A percentile compares a stretch with the other conserved stretches of the same genome.
Evolutionary conservation across 2,329 filamentous ascomycete species (phyloP).

Genomic region (Chaetomiaceae sp.): DNA sequence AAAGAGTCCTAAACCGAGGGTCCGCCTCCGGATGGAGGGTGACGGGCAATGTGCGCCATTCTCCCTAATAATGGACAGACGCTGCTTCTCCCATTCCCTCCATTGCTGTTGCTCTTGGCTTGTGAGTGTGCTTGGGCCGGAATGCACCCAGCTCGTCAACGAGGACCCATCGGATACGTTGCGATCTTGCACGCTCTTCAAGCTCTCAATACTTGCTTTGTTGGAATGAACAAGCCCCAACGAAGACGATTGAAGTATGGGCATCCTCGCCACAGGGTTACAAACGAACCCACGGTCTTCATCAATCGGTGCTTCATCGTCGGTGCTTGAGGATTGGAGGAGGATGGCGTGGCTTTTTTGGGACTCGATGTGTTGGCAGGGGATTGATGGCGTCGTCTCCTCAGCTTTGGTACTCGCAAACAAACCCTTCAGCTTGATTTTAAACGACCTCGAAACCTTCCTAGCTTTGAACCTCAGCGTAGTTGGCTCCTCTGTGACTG

Average conservation of each 20-base stretch:
- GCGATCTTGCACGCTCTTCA: slow-evolving; percentile 37
- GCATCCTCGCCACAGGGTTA: slow-evolving; percentile 45
- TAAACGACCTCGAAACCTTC: slow-evolving; percentile 59
- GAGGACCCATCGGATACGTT: slow-evolving; percentile 49
- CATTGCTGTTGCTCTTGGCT: slow-evolving; percentile 38
- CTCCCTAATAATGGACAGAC: slow-evolving; percentile 63
- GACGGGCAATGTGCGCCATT: slow-evolving; percentile 43
- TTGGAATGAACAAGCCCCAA: slow-evolving; percentile 48
- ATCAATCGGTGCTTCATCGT: slow-evolving; percentile 12
- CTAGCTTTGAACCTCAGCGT: slow-evolving; percentile 51
- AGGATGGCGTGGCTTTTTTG: slow-evolving; percentile 33
- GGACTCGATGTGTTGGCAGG: slow-evolving; percentile 51
- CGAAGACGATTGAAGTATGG: slow-evolving; percentile 47
- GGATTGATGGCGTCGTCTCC: slow-evolving; percentile 34
- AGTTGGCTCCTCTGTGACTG: slow-evolving; percentile 29
- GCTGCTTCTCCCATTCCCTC: slow-evolving; percentile 49
- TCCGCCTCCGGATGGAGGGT: slow-evolving; percentile 32
- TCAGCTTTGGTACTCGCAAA: slow-evolving; percentile 44
- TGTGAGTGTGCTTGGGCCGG: slow-evolving; percentile 52
- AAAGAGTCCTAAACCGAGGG: slow-evolving; percentile 28
- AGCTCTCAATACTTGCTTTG: slow-evolving; percentile 52
- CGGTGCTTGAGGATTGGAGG: not conserved
- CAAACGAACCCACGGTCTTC: slow-evolving; percentile 19
- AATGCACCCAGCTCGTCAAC: slow-evolving; percentile 69
- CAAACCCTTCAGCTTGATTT: slow-evolving; percentile 55